Base-by-base conservation (phyloP, 1,139 yeast species). In the Yamadazyma mexicana region DNA sequence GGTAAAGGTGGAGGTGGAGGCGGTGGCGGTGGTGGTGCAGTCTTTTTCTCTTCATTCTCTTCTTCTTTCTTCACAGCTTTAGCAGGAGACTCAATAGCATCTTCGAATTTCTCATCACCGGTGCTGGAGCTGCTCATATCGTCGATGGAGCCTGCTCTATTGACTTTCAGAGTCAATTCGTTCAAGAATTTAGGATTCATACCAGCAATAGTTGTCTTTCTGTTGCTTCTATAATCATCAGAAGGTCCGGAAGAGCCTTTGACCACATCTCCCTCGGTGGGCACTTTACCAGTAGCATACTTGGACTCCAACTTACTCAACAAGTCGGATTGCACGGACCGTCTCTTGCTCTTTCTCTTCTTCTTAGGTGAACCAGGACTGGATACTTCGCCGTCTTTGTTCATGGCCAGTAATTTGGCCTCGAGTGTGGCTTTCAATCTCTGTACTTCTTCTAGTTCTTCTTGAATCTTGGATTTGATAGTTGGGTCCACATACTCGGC, bases 101-200 rank as follows among this genome's bases (percentile, higher is more conserved):
- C 55, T 25, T 50, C 53, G 28, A 52, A 48, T 12, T 45, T 35
- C 18, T 45, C 49, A 12, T 38, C 22, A 6, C 22, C 42, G 25
- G 40, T 37, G 17, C 26, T 30, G 30, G 31, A 18, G 17, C 37
- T 31, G 17, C 44, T 40, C 11, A 39, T 43, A 20, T 52, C 51
- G 18, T 56, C 64, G 30, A 68, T 63, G 1, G 75, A 58, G 4
- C 64, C 62, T 5, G 64, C 51, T 45, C 59, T 68, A 11, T 58
- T 61, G 9, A 81, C 83, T 50, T 77, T 81, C 8, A 71, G 60
- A 17, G 76, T 68, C 45, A 83, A 64, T 50, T 83, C 89, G 39
- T 73, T 69, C 48, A 83, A 65, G 58, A 79, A 81, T 33, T 70
- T 59, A 8, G 85, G 81, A 49, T 76, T 68, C 69, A 73, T 68